These are phyloP conservation scores for Saccharomyces kudriavzevii DNA, from an alignment of 805 yeast species.

Conservation along the genomic window DNA sequence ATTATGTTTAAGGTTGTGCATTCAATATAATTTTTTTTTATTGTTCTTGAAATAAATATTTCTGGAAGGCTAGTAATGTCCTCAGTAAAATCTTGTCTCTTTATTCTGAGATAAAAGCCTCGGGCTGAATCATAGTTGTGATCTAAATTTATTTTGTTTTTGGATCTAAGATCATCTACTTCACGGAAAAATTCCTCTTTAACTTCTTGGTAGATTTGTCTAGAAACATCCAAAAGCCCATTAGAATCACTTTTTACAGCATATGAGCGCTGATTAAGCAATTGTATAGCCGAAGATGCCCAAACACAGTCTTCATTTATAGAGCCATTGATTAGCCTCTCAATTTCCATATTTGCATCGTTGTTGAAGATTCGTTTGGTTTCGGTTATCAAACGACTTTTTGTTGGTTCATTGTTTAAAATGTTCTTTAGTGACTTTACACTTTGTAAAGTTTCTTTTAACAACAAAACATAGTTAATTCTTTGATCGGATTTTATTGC, in stretches of 20 bases:
- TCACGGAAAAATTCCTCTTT: slow-evolving; percentile 32
- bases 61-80: slow-evolving; percentile 21
- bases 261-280: slow-evolving; percentile 38
- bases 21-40: slow-evolving; percentile 30
- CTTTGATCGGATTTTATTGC: slow-evolving; percentile 29
- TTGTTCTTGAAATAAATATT: slow-evolving; percentile 29
- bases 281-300: slow-evolving; percentile 34
- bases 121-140: slow-evolving; percentile 31
- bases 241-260: slow-evolving; percentile 39
- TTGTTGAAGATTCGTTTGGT: slow-evolving; percentile 25
- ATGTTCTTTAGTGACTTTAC: not conserved
- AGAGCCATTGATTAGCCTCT: slow-evolving; percentile 23
- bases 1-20: slow-evolving; percentile 35
- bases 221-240: slow-evolving; percentile 39
- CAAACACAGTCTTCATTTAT: slow-evolving; percentile 38
- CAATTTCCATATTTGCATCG: slow-evolving; percentile 17
- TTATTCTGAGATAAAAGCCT: slow-evolving; percentile 34
- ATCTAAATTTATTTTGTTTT: slow-evolving; percentile 23
- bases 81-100: slow-evolving; percentile 12
- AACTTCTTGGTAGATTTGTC: slow-evolving; percentile 34
- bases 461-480: slow-evolving; percentile 35
- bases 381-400: slow-evolving; percentile 22
- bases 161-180: slow-evolving; percentile 21
- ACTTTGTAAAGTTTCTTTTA: slow-evolving; percentile 31
- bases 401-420: slow-evolving; percentile 10